Percentiles rank a stretch among this genome's conserved stretches.
Evolutionary conservation across 225 moss, liverwort and hornwort species (phyloP).

Genomic region (Climacium dendroides): DNA sequence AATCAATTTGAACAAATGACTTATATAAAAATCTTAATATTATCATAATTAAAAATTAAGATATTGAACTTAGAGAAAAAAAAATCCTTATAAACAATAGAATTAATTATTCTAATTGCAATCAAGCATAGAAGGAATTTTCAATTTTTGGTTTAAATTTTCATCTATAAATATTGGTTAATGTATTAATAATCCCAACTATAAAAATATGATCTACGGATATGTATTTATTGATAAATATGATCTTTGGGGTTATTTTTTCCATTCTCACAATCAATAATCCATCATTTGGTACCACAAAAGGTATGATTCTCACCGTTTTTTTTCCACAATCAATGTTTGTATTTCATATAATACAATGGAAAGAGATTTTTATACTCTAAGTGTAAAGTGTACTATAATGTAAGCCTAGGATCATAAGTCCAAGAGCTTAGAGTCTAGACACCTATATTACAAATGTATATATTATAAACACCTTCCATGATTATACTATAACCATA

Average conservation of each 20-base stretch:
- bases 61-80: background rate
- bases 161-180: background rate
- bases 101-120: accelerated
- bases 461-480: no score
- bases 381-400: no score
- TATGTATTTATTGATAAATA: background rate
- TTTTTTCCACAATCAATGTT: no score
- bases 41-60: no score
- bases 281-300: no score
- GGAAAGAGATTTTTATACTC: no score
- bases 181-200: background rate
- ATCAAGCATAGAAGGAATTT: background rate
- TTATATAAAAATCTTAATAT: background rate
- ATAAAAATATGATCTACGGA: background rate
- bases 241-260: background rate
- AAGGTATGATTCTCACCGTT: no score
- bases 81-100: background rate
- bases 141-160: background rate
- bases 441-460: no score
- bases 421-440: no score
- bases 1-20: background rate
- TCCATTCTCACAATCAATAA: background rate
- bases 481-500: no score
- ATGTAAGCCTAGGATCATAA: no score
- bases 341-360: no score